Evolutionary conservation across 345 rosid genomes (phyloP).

Genomic region (Geranium brycei): DNA sequence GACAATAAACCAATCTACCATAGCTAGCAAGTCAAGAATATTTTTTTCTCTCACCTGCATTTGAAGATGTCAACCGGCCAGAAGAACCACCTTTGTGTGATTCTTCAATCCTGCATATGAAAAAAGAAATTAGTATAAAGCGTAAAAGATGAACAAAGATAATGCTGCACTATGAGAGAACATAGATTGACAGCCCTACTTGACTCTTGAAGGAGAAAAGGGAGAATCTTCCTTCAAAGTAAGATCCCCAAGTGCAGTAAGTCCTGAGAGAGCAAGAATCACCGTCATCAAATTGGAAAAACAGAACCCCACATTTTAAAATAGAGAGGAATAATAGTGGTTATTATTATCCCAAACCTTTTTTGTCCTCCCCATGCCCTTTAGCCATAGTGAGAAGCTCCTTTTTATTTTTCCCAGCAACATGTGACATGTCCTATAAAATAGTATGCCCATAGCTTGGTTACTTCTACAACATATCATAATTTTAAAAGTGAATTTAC

Average conservation of each 20-base stretch:
- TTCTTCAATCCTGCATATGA: constrained; percentile 59
- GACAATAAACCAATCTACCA: not conserved
- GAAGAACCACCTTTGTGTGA: constrained; percentile 45
- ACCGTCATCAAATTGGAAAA: constrained; percentile 1
- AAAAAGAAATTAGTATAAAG: constrained; percentile 8
- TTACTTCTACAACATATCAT: not conserved
- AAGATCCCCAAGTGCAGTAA: constrained; percentile 43
- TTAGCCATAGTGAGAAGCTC: constrained; percentile 98
- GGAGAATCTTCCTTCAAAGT: constrained; percentile 67
- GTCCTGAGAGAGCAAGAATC: constrained; percentile 21
- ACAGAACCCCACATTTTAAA: not conserved
- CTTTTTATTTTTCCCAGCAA: constrained; percentile 78
- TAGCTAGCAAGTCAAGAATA: no score
- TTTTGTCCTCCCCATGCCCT: constrained; percentile 72
- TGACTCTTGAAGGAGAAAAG: constrained; percentile 79
- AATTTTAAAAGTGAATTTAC: constrained; percentile 6
- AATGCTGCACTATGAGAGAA: constrained; percentile 9
- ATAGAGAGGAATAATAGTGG: no score
- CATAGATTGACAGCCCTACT: constrained; percentile 37
- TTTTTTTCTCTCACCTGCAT: constrained; percentile 24
- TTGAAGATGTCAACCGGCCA: constrained; percentile 28
- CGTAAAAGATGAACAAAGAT: constrained; percentile 12
- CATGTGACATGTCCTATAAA: constrained; percentile 86
- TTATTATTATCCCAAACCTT: constrained; percentile 33
- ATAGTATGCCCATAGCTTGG: constrained; percentile 3